phyloP scores from a whole-genome alignment of 352 stramenopile genomes.

The Phytophthora tubulina region DNA sequence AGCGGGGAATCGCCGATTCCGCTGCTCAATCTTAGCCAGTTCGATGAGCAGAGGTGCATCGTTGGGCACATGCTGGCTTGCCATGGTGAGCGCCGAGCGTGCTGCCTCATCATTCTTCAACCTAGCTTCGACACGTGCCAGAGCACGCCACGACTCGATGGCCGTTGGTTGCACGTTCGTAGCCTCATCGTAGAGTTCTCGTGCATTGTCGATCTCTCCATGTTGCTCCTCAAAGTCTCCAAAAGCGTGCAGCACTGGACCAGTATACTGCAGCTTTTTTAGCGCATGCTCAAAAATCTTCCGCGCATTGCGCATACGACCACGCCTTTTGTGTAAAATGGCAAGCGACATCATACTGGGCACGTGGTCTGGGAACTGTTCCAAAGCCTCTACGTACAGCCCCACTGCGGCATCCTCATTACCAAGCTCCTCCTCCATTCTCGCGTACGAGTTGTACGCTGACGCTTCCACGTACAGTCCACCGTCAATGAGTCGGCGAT shows the following conservation, averaged over 20 bases:
- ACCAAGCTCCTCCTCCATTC: conserved; percentile 85
- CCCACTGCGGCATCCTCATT: conserved; percentile 71
- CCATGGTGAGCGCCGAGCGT: conserved; percentile 70
- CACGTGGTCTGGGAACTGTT: conserved; percentile 70
- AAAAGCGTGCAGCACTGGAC: conserved; percentile 73
- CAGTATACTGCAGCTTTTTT: conserved; percentile 63
- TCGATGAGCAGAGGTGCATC: conserved; percentile 78
- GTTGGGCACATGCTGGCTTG: conserved; percentile 72
- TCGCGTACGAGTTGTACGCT: conserved; percentile 85
- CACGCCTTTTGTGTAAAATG: conserved; percentile 65
- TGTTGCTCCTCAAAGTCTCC: conserved; percentile 83
- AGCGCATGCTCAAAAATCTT: conserved; percentile 78
- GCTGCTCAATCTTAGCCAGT: conserved; percentile 86
- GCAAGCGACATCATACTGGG: conserved; percentile 85
- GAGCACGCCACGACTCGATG: conserved; percentile 72
- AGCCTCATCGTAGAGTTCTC: conserved; percentile 79
- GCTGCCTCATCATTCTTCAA: conserved; percentile 71
- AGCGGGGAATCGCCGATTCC: conserved; percentile 62
- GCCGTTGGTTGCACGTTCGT: conserved; percentile 71
- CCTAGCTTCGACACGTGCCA: conserved; percentile 72
- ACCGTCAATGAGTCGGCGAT: conserved; percentile 78
- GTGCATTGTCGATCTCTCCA: conserved; percentile 71
- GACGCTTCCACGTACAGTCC: conserved; percentile 78
- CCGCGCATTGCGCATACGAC: conserved; percentile 56
- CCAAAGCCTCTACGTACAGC: conserved; percentile 74